Conservation (phyloP, 139 green algal genomes). For the Chlorella sp. region DNA sequence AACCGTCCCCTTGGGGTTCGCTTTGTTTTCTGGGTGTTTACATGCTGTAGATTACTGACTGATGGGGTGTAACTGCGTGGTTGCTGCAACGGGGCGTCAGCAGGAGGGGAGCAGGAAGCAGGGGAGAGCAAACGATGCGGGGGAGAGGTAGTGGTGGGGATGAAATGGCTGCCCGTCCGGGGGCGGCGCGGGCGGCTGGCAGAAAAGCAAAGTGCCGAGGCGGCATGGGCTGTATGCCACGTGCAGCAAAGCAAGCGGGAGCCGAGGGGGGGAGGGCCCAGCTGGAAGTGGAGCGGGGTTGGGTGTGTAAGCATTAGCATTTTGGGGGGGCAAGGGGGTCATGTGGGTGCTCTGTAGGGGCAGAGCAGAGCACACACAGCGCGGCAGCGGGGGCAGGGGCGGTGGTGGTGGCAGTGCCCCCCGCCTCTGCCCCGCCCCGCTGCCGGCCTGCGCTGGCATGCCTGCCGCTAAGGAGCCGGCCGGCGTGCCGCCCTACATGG, state of each 20-base stretch:
- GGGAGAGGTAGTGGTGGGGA: background rate
- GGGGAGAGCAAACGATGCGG: too few relatives aligned
- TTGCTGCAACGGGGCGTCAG: background rate
- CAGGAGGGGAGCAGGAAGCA: background rate
- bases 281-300: background rate
- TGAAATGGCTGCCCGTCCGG: background rate
- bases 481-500: conserved; percentile 65
- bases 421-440: too few relatives aligned
- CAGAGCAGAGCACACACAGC: background rate
- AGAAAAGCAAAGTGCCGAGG: background rate
- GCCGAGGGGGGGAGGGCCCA: background rate
- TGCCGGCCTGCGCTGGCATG: too few relatives aligned
- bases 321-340: background rate
- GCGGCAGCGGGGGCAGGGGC: background rate
- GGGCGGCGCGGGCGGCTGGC: too few relatives aligned
- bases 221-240: background rate
- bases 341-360: background rate
- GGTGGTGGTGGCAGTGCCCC: too few relatives aligned
- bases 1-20: background rate
- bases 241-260: background rate
- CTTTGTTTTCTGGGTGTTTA: background rate
- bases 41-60: background rate
- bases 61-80: background rate
- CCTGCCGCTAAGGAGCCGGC: too few relatives aligned
- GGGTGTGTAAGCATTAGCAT: background rate